Evolutionary conservation across 2,329 filamentous ascomycete genomes (phyloP), one percentile per base, ranked within the genome.

Genomic region (Xylariaceae sp.): DNA sequence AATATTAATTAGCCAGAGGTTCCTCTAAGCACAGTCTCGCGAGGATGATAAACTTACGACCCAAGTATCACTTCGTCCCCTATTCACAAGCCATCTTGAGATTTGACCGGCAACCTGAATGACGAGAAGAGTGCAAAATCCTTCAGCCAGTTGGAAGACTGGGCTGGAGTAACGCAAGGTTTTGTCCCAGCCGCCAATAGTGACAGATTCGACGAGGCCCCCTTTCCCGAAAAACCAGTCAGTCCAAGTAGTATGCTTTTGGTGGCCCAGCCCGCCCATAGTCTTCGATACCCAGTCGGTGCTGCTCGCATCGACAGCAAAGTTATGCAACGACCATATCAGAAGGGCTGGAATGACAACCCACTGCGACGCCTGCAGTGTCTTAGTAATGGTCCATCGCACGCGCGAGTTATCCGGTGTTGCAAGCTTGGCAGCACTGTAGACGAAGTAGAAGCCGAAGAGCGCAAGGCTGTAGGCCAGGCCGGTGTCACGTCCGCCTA

Each of bases 41-140:
- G 15, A 39, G 7, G 16, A 20, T 9, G 11, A 43, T 33, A 3
- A 23, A 37, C 87, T 73, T 79, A 94, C 91, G 84, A 97, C 91
- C 94, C 93, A 97, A 58, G 87, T 95, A 75, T 99, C 94, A 67
- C 92, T 95, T 67, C 91, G 85, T 66, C 93, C 92, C 66, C 89
- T 81, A 74, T 97, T 97, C 50, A 97, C 93, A 24, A 97, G 82
- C 87, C 92, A 97, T 72, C 91, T 84, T 16, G 94, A 96, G 61
- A 97, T 92, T 72, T 97, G 93, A 0, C 94, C 94, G 11, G 90
- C 88, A 15, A 92, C 91, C 73, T 99, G 94, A 53, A 99, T 97
- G 60, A 97, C 92, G 51, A 97, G 77, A 64, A 99, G 77, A 68
- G 91, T 97, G 78, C 94, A 97, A 75, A 99, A 99, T 6, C 94